phyloP scores from a whole-genome alignment of 176 grass and related monocot genomes.

The Panicum miliaceum region DNA sequence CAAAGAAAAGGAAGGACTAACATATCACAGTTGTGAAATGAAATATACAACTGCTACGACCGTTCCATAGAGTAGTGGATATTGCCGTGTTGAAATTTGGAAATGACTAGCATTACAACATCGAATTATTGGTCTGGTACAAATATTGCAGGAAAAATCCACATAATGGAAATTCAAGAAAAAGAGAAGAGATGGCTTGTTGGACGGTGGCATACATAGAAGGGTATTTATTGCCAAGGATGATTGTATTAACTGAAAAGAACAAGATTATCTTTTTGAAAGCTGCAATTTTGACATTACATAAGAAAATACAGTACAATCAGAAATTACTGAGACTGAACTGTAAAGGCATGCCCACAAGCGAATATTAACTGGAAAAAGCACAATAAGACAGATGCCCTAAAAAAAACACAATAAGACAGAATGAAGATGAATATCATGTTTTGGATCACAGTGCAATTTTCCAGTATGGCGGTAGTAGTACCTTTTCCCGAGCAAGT shows the following conservation, averaged over 20 bases:
- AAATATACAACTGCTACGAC: not conserved
- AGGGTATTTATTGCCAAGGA: not conserved
- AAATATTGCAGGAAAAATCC: not conserved
- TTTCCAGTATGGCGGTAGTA: slow-evolving; percentile 30
- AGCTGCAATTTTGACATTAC: not conserved
- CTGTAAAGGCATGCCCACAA: slow-evolving; percentile 16
- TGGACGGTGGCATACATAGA: not conserved
- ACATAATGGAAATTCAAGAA: slow-evolving; percentile 4
- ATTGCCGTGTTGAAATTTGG: not conserved
- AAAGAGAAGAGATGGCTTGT: slow-evolving; percentile 17
- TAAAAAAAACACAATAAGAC: not conserved
- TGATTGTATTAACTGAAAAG: slow-evolving; percentile 13
- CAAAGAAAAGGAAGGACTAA: slow-evolving; percentile 1
- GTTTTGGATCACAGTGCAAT: slow-evolving; percentile 19
- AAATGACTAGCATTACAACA: slow-evolving; percentile 12
- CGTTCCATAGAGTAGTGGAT: not conserved
- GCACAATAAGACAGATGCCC: slow-evolving; percentile 5
- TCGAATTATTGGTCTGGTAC: not conserved
- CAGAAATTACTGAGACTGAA: slow-evolving; percentile 20
- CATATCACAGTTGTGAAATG: slow-evolving; percentile 1
- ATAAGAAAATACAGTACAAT: slow-evolving; percentile 4
- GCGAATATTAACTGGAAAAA: not conserved
- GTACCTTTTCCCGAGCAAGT: slow-evolving; percentile 72
- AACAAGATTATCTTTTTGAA: not conserved
- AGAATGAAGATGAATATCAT: slow-evolving; percentile 33